Evolutionary conservation across 2,329 filamentous ascomycete genomes (phyloP).

Genomic region (Didymella keratinophila): DNA sequence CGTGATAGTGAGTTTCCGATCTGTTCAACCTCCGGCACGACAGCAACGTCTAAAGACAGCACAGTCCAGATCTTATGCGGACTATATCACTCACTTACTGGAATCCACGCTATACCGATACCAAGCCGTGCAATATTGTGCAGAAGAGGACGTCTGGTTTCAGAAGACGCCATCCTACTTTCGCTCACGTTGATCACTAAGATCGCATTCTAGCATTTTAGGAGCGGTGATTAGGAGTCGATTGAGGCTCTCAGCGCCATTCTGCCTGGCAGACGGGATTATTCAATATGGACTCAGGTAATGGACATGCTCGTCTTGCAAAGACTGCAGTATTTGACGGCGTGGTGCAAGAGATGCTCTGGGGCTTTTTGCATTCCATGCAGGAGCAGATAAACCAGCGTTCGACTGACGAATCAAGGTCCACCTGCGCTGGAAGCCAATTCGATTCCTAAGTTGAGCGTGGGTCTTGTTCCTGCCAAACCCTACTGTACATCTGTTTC

Average conservation of each 20-base stretch:
- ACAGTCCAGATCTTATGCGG: background rate
- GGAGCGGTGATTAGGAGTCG: too few relatives aligned
- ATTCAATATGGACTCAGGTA: background rate
- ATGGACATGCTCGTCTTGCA: background rate
- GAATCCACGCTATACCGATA: background rate
- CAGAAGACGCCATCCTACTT: background rate
- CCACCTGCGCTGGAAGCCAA: background rate
- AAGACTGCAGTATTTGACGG: background rate
- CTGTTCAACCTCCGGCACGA: background rate
- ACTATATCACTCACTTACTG: background rate
- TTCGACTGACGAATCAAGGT: background rate
- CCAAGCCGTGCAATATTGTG: background rate
- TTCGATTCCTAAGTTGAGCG: background rate
- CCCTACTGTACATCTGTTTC: constrained; percentile 6
- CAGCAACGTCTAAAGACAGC: background rate
- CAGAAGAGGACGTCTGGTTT: background rate
- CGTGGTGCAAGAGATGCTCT: too few relatives aligned
- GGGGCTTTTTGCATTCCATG: background rate
- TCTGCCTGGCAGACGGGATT: too few relatives aligned
- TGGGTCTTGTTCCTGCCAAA: background rate
- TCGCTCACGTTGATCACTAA: background rate
- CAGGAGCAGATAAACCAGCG: background rate
- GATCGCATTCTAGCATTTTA: background rate
- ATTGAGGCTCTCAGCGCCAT: too few relatives aligned
- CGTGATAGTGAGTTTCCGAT: background rate